phyloP scores from a whole-genome alignment of 345 rosid genomes.

The Rhizophora mangle region DNA sequence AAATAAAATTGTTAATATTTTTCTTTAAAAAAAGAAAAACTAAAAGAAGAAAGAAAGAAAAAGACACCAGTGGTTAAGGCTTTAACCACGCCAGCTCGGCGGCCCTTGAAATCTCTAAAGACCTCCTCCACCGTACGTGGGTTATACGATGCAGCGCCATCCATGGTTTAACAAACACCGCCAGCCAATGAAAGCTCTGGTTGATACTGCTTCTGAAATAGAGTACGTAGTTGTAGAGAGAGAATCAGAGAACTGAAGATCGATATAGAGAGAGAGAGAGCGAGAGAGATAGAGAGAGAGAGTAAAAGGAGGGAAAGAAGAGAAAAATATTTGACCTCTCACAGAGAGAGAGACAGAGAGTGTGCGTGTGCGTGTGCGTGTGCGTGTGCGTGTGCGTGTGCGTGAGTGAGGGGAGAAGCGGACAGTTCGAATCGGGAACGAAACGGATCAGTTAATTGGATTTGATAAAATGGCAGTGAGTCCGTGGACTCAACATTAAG shows the following conservation, averaged over 20 bases:
- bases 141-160: conserved; percentile 21
- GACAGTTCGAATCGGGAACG: too few relatives aligned
- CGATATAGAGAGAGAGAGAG: not conserved
- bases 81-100: conserved; percentile 26
- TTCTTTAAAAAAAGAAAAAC: not conserved
- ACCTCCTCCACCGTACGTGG: conserved; percentile 29
- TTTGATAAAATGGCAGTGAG: too few relatives aligned
- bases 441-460: too few relatives aligned
- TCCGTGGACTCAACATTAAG: too few relatives aligned
- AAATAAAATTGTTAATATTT: not conserved
- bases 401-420: too few relatives aligned
- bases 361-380: too few relatives aligned
- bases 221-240: not conserved
- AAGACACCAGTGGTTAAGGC: conserved; percentile 21
- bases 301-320: conserved; percentile 18
- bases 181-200: not conserved
- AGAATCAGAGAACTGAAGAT: not conserved
- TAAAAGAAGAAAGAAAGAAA: not conserved
- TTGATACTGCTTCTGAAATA: not conserved
- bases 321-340: conserved; percentile 13
- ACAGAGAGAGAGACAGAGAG: not conserved
- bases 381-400: too few relatives aligned
- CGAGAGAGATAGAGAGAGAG: not conserved
- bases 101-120: conserved; percentile 26
- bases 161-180: conserved; percentile 3